phyloP scores from a whole-genome alignment of 495 filamentous ascomycete genomes.

The Astrocystis sublimbata region DNA sequence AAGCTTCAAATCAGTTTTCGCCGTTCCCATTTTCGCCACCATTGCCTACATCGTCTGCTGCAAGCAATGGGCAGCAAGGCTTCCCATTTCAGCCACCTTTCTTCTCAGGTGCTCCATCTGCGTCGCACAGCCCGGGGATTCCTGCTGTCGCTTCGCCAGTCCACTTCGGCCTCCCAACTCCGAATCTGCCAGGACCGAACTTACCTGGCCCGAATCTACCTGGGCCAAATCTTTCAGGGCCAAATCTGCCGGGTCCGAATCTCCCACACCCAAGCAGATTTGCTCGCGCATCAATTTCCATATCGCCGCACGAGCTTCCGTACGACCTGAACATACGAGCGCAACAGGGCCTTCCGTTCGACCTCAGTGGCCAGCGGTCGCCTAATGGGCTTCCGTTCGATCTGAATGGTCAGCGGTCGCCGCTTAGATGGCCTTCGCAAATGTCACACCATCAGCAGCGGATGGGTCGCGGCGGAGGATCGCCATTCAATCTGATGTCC shows the following conservation, averaged over 20 bases:
- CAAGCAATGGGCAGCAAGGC: slow-evolving; percentile 59
- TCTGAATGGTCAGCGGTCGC: slow-evolving; percentile 44
- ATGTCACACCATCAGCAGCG: slow-evolving; percentile 54
- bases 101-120: slow-evolving; percentile 52
- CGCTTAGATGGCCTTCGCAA: slow-evolving; percentile 57
- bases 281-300: slow-evolving; percentile 56
- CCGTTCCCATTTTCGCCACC: slow-evolving; percentile 73
- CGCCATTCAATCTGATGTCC: slow-evolving; percentile 57
- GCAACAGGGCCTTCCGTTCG: too few relatives aligned
- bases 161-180: slow-evolving; percentile 55
- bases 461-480: slow-evolving; percentile 56
- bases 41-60: slow-evolving; percentile 62
- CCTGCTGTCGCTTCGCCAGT: slow-evolving; percentile 54
- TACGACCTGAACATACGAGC: slow-evolving; percentile 50
- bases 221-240: too few relatives aligned
- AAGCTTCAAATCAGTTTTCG: slow-evolving; percentile 63
- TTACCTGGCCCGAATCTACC: too few relatives aligned
- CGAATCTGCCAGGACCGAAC: too few relatives aligned
- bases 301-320: slow-evolving; percentile 43
- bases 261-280: too few relatives aligned
- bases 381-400: slow-evolving; percentile 44
- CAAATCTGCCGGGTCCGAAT: too few relatives aligned
- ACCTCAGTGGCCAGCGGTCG: slow-evolving; percentile 42
- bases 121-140: slow-evolving; percentile 59
- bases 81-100: slow-evolving; percentile 62